Percentiles rank a stretch among this genome's conserved stretches.
Conservation (phyloP, 2,329 filamentous ascomycete species). For the Pestalotiopsis sp. region DNA sequence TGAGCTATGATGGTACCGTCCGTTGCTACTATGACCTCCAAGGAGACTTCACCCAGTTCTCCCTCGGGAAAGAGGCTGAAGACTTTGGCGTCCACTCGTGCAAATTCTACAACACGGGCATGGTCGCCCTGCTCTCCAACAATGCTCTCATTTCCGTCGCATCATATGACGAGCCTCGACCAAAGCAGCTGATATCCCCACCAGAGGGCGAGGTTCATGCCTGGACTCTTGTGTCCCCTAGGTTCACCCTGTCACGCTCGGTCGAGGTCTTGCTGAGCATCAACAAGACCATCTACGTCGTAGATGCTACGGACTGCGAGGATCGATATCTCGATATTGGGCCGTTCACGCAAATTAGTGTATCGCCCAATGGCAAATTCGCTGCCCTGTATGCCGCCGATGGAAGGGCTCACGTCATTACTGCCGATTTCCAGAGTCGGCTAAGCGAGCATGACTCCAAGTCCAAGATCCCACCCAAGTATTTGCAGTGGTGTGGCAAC, state of each 20-base stretch:
- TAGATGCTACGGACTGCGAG: constrained; percentile 88
- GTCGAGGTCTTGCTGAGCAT: constrained; percentile 92
- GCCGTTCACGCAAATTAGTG: constrained; percentile 86
- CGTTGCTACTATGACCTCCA: constrained; percentile 91
- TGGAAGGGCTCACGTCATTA: constrained; percentile 89
- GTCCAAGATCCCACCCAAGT: constrained; percentile 81
- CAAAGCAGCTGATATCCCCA: constrained; percentile 76
- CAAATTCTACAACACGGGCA: constrained; percentile 89
- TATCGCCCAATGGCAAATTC: constrained; percentile 89
- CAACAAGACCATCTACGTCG: constrained; percentile 79
- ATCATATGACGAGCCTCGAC: constrained; percentile 87
- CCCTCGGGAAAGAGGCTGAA: constrained; percentile 85
- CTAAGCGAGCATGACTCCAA: constrained; percentile 90
- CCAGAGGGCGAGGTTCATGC: constrained; percentile 81
- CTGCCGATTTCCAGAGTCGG: constrained; percentile 91
- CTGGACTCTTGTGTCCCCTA: constrained; percentile 88
- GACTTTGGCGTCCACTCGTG: constrained; percentile 87
- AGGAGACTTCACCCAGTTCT: constrained; percentile 93
- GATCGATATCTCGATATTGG: constrained; percentile 90
- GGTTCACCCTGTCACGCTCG: constrained; percentile 85
- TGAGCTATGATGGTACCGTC: constrained; percentile 88
- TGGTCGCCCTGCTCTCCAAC: constrained; percentile 88
- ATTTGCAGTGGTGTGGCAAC: constrained; percentile 95
- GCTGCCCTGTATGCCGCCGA: constrained; percentile 85
- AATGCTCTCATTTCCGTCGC: constrained; percentile 87